Evolutionary conservation across 441 rosid genomes (phyloP), one percentile per base, ranked within the genome.

Genomic region (Jatropha podagrica): DNA sequence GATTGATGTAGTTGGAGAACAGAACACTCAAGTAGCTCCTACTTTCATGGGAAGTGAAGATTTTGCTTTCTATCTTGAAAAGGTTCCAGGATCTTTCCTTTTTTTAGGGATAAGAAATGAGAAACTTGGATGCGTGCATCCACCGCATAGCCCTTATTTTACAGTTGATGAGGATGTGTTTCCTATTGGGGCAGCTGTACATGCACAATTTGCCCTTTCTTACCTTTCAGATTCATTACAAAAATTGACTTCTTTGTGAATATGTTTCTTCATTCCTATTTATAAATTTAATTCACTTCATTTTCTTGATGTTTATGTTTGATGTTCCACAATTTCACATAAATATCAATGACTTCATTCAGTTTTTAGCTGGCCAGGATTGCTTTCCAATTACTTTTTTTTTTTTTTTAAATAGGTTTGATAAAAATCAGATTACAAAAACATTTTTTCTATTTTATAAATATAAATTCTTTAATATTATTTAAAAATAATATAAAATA

Each of bases 21-120:
- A 79, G 41, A 90, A 87, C 80, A 38, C 41, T 3, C 26, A 73
- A 75, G 4, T 86, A n/a, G 83, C 86, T 55, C 89, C 85, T 0
- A 68, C 14, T 32, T 69, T 82, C 67, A 88, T 86, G 74, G 94
- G 94, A 11, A 86, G 92, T 38, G 92, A 90, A 79, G 92, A 90
- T 62, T 90, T 90, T 64, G 87, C 89, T 12, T 88, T 83, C 83
- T 90, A 78, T 75, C 56, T 58, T 26, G 83, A 88, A 44, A 61
- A 81, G 74, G 80, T 86, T 0, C 88, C 92, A 1, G 89, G 90
- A 46, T 72, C 84, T 18, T 86, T 86, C 64, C 70, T 85, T 7
- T 6, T 80, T 17, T 38, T 90, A 66, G 92, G 94, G 42, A 79
- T 77, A 0, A 58, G 66, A 41, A 90, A 88, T 40, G 90, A 86